Base-by-base conservation (phyloP, 139 green algal species). In the Closterium sp. region DNA sequence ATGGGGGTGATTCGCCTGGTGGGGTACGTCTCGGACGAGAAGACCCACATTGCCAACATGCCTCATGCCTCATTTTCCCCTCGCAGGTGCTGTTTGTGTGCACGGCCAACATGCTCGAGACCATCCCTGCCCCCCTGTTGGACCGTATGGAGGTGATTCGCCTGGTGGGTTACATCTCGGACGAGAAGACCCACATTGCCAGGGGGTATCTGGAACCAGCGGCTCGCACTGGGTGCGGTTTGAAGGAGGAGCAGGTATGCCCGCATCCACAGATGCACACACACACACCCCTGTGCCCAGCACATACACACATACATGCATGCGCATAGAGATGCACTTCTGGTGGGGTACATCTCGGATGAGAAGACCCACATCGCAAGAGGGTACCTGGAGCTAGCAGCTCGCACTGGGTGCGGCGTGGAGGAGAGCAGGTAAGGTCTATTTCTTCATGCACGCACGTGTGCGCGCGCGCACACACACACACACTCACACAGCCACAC, bases 131-230 rank as follows among this genome's bases (percentile, higher is more conserved):
- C 0, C 97, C 98, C 9, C 95, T 99, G 93, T 95, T 98, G 86
- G 98, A 99, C 93, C 95, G 98, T 76, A 99, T 99, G 98, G 98
- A 99, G 95, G 95, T 98, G 64, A 97, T 97, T 38, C 87, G 96
- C 28, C 92, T 98, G 8, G 95, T 94, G 19, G 98, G 97, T 9
- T 99, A 99, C 95, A 98, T 98, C 33, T 93, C 96, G 3, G 95
- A 97, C 43, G 98, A 99, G 95, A 99, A 99, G 96, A 87, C 94
- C 33, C 94, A 96, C 90, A 99, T 99, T 90, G 97, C 97, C 9
- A 94, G 97, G 12, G 94, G 92, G 4, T 99, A 99, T 94, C 95
- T 99, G 88, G 97, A 99, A 94, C 97, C 96, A 7, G 92, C 93
- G 84, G 95, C 95, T 2, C 87, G 93, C 34, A 87, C 94, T 10